These are phyloP conservation scores for Stromatinia cepivora DNA, from an alignment of 2,329 filamentous ascomycete genomes.

Conservation along the genomic window DNA sequence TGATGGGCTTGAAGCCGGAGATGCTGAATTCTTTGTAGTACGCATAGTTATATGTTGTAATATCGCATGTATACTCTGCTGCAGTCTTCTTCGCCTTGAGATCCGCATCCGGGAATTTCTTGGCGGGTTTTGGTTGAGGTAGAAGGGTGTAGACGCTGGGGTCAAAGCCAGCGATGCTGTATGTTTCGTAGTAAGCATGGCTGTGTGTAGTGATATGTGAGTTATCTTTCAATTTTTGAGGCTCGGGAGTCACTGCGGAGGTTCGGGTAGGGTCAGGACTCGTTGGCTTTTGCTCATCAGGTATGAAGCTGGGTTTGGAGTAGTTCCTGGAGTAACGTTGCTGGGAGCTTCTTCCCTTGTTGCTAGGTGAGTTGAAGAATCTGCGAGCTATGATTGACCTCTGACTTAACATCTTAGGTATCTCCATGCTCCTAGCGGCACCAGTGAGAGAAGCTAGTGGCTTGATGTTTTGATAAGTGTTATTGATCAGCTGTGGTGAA, in stretches of 20 bases:
- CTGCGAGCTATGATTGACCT: not conserved
- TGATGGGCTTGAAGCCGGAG: no score
- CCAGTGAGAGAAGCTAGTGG: not conserved
- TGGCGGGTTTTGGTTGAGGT: not conserved
- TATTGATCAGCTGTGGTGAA: not conserved
- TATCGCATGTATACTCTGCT: not conserved
- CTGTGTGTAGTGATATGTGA: not conserved
- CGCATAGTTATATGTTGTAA: not conserved
- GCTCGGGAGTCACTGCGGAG: not conserved
- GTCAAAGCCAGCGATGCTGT: not conserved
- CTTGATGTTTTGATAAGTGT: not conserved
- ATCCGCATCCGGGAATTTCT: no score
- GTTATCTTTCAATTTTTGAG: not conserved
- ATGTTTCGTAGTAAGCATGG: not conserved
- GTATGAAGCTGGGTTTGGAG: not conserved
- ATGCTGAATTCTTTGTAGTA: not conserved
- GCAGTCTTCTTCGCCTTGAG: no score
- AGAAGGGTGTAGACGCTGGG: not conserved
- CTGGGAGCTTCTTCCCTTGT: not conserved
- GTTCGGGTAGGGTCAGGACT: fast-evolving
- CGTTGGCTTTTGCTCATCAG: no score
- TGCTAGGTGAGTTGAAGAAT: no score
- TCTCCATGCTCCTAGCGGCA: no score
- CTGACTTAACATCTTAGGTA: not conserved
- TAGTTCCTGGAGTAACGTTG: not conserved